phyloP scores from a whole-genome alignment of 768 basidiomycete genomes.

The Inosperma sp. region DNA sequence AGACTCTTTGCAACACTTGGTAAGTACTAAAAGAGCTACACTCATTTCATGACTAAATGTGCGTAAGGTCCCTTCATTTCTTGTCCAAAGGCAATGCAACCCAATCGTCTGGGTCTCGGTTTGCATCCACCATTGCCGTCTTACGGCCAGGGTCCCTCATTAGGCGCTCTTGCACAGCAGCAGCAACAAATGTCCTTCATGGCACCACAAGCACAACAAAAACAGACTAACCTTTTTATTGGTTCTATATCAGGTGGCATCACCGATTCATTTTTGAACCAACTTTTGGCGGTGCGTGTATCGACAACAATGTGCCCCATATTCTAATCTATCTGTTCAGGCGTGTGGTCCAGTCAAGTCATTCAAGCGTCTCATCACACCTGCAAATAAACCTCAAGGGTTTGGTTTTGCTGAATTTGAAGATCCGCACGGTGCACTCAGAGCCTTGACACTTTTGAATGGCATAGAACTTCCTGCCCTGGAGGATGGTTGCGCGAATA shows the following conservation, averaged over 20 bases:
- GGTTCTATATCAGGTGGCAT: constrained; percentile 94
- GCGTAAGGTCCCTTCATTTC: too few species aligned
- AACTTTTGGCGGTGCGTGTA: constrained; percentile 61
- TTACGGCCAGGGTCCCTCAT: constrained; percentile 89
- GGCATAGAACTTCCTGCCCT: constrained; percentile 49
- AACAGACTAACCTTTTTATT: constrained; percentile 75
- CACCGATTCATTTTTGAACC: constrained; percentile 74
- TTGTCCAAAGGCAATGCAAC: too few species aligned
- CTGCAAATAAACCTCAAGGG: constrained; percentile 89
- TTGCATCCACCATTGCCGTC: constrained; percentile 83
- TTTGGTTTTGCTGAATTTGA: constrained; percentile 97
- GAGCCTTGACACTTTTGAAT: constrained; percentile 53
- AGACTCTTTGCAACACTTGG: too few species aligned
- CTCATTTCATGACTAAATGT: too few species aligned
- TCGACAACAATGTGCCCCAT: not conserved
- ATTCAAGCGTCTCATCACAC: constrained; percentile 90
- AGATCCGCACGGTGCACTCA: constrained; percentile 85
- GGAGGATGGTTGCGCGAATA: constrained; percentile 51
- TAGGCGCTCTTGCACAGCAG: constrained; percentile 85
- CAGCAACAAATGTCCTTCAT: constrained; percentile 72
- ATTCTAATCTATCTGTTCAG: constrained; percentile 35
- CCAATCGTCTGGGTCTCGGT: constrained; percentile 82
- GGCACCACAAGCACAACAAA: constrained; percentile 61
- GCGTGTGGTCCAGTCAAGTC: constrained; percentile 86
- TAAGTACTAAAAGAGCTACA: too few species aligned